phyloP scores from a whole-genome alignment of 208 protist genomes.

The Crithidia acanthocephali region DNA sequence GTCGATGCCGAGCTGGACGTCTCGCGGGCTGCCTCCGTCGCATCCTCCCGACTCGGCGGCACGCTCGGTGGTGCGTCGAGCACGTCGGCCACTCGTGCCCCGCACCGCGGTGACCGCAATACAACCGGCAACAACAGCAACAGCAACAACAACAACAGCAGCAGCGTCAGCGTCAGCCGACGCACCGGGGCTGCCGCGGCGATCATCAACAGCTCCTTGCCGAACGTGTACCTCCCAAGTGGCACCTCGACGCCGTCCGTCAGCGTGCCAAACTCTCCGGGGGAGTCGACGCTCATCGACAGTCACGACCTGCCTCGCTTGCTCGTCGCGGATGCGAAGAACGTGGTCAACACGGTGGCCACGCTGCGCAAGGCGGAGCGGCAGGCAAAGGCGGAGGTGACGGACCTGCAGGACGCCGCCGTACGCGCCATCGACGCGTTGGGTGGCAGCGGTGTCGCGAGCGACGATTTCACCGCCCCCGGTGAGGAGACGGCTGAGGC shows the following conservation, averaged over 20 bases:
- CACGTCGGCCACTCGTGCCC: not conserved
- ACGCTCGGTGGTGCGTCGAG: not conserved
- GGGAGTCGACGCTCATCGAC: not conserved
- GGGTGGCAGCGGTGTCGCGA: slow-evolving; percentile 33
- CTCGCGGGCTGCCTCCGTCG: slow-evolving; percentile 3
- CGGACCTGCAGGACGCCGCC: slow-evolving; percentile 44
- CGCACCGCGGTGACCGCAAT: not conserved
- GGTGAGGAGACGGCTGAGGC: slow-evolving; percentile 27
- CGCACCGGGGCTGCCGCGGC: not conserved
- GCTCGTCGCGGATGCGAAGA: slow-evolving; percentile 19
- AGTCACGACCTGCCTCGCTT: slow-evolving; percentile 12
- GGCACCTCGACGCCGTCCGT: slow-evolving; percentile 1
- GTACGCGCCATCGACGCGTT: slow-evolving; percentile 46
- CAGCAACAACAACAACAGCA: too few relatives aligned
- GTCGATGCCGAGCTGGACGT: slow-evolving; percentile 12
- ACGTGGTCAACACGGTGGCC: slow-evolving; percentile 7
- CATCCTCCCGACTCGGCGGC: not conserved
- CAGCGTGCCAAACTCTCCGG: slow-evolving; percentile 4
- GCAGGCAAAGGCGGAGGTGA: slow-evolving; percentile 28
- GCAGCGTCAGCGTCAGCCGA: not conserved
- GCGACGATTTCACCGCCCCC: slow-evolving; percentile 13
- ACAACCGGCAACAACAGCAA: too few relatives aligned
- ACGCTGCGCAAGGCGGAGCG: slow-evolving; percentile 4
- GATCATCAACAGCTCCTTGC: not conserved
- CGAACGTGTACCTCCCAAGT: not conserved